These are phyloP conservation scores for Fusarium foetens DNA, from an alignment of 2,329 filamentous ascomycete species.

Conservation along the genomic window DNA sequence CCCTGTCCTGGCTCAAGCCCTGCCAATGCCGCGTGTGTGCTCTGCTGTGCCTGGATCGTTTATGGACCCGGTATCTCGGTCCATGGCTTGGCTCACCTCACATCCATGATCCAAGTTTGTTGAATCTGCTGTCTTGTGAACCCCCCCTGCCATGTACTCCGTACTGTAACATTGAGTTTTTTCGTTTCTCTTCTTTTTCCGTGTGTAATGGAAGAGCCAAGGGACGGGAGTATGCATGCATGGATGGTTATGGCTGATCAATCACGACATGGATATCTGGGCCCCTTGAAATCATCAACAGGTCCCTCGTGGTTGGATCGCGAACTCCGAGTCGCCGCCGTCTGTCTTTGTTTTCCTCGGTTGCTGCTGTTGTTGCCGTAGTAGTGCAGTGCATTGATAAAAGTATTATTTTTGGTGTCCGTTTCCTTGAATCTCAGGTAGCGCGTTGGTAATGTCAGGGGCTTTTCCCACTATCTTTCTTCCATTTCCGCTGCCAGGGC, in stretches of 20 bases:
- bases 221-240: conserved; percentile 21
- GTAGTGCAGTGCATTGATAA: neutral
- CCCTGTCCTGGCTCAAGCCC: conserved; percentile 17
- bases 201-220: conserved; percentile 7
- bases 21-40: conserved; percentile 34
- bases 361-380: conserved; percentile 5
- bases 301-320: conserved; percentile 30
- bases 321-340: conserved; percentile 31
- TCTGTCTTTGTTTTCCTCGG: conserved; percentile 17
- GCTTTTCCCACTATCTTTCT: conserved; percentile 8
- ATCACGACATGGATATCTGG: conserved; percentile 21
- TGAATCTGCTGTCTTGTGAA: conserved; percentile 1
- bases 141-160: neutral
- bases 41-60: conserved; percentile 33
- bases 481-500: neutral
- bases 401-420: conserved; percentile 15
- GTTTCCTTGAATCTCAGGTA: conserved; percentile 1
- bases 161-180: neutral
- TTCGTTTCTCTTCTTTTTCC: conserved; percentile 12
- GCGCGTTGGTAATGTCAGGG: neutral
- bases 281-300: conserved; percentile 11
- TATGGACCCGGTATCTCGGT: conserved; percentile 29
- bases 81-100: conserved; percentile 24
- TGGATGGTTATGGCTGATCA: conserved; percentile 11
- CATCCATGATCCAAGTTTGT: conserved; percentile 27